Percentiles rank a stretch among this genome's conserved stretches.
phyloP scores from a whole-genome alignment of 331 rosid genomes.

The Dryas integrifolia region DNA sequence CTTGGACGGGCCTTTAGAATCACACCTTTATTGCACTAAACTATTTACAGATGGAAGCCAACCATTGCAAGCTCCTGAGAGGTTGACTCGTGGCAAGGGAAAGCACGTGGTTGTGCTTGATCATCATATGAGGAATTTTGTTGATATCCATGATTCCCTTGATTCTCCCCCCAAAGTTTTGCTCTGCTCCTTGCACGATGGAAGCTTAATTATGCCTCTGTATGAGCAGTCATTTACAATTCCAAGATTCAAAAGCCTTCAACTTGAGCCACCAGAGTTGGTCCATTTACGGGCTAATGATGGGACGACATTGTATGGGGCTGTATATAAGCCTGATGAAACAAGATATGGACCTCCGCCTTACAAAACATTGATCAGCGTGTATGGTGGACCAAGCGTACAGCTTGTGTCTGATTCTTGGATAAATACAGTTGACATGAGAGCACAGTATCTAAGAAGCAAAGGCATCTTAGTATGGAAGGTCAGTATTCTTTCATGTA shows the following conservation, averaged over 20 bases:
- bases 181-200: conserved; percentile 84
- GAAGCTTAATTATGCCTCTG: conserved; percentile 61
- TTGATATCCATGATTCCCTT: conserved; percentile 79
- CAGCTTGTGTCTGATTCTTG: conserved; percentile 85
- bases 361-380: conserved; percentile 79
- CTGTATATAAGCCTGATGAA: conserved; percentile 73
- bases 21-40: conserved; percentile 69
- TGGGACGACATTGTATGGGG: conserved; percentile 70
- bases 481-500: conserved; percentile 44
- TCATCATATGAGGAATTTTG: conserved; percentile 74
- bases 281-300: conserved; percentile 57
- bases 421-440: conserved; percentile 80
- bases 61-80: conserved; percentile 61
- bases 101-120: conserved; percentile 80
- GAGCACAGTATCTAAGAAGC: conserved; percentile 80
- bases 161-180: conserved; percentile 73
- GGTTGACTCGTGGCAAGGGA: conserved; percentile 74
- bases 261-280: conserved; percentile 77
- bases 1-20: conserved; percentile 78
- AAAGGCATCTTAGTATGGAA: conserved; percentile 93
- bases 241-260: conserved; percentile 66
- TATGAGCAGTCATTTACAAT: conserved; percentile 56
- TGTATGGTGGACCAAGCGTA: conserved; percentile 93
- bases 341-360: conserved; percentile 91
- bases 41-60: conserved; percentile 50